Percentiles rank a stretch among this genome's conserved stretches.
Evolutionary conservation across 768 basidiomycete species (phyloP).

Genomic region (Lentinula sp.): DNA sequence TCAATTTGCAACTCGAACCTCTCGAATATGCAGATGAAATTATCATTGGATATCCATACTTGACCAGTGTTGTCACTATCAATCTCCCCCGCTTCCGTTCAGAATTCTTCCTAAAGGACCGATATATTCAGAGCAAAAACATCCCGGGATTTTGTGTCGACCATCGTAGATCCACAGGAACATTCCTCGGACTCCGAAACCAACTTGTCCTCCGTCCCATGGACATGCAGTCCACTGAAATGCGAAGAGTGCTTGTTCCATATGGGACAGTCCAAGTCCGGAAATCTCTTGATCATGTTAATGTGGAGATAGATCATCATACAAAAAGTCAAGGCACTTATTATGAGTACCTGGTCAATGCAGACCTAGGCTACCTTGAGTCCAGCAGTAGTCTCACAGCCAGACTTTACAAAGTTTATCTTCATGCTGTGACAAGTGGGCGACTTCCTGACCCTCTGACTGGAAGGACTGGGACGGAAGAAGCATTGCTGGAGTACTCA

Average conservation of each 20-base stretch:
- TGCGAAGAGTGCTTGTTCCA: slow-evolving; percentile 10
- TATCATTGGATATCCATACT: slow-evolving; percentile 10
- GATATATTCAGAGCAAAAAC: slow-evolving; percentile 9
- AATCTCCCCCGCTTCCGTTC: slow-evolving; percentile 25
- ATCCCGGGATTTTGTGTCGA: slow-evolving; percentile 17
- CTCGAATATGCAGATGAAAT: slow-evolving; percentile 19
- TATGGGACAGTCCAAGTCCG: background rate
- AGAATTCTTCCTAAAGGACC: slow-evolving; percentile 22
- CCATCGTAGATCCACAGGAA: slow-evolving; percentile 21
- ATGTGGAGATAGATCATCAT: background rate
- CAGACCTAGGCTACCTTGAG: slow-evolving; percentile 20
- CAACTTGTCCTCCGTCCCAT: slow-evolving; percentile 22
- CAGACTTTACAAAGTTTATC: slow-evolving; percentile 21
- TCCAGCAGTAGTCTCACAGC: slow-evolving; percentile 20
- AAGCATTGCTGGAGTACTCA: slow-evolving; percentile 23
- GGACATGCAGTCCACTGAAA: slow-evolving; percentile 18
- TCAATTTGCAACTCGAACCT: slow-evolving; percentile 16
- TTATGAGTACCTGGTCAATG: slow-evolving; percentile 23
- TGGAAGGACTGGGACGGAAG: slow-evolving; percentile 26
- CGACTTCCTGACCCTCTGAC: slow-evolving; percentile 28
- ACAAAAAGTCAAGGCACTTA: slow-evolving; percentile 8
- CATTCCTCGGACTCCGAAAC: slow-evolving; percentile 26
- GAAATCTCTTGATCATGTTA: background rate
- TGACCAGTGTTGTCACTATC: background rate
- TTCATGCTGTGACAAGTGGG: slow-evolving; percentile 31